phyloP scores from a whole-genome alignment of 1,284 basidiomycete species.

The Naganishia sp. region DNA sequence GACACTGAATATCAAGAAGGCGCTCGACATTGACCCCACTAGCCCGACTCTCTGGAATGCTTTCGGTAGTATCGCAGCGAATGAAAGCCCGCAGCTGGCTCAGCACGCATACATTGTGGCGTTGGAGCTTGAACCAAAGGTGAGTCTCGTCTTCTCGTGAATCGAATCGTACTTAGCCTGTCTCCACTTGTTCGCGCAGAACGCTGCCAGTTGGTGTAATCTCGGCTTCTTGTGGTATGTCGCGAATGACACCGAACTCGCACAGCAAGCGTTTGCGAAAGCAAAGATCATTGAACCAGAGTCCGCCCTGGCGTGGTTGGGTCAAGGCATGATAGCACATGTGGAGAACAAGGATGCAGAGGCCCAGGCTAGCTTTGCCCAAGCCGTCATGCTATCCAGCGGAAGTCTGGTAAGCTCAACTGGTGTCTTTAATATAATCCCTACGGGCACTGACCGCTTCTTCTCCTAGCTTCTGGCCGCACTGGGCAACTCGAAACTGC shows the following conservation, averaged over 20 bases:
- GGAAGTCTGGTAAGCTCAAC: constrained; percentile 63
- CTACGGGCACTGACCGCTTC: too few species aligned
- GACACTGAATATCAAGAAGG: constrained; percentile 68
- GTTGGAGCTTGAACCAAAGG: constrained; percentile 79
- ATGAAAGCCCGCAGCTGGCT: constrained; percentile 56
- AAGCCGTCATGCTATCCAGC: constrained; percentile 72
- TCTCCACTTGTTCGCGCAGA: constrained; percentile 56
- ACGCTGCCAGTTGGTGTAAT: constrained; percentile 78
- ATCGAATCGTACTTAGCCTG: constrained; percentile 5
- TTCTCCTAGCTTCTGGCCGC: constrained; percentile 72
- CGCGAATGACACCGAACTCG: constrained; percentile 76
- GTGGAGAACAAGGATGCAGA: constrained; percentile 65
- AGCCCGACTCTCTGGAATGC: constrained; percentile 78
- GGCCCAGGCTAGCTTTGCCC: constrained; percentile 73
- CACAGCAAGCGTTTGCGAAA: constrained; percentile 80
- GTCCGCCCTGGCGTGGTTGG: constrained; percentile 86
- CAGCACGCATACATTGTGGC: constrained; percentile 93
- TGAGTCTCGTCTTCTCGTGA: constrained; percentile 44
- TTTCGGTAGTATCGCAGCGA: constrained; percentile 47
- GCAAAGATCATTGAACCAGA: constrained; percentile 93
- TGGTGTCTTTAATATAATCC: constrained; percentile 1
- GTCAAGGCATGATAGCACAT: constrained; percentile 80
- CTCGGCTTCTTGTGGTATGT: constrained; percentile 88
- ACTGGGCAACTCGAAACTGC: constrained; percentile 70
- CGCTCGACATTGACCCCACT: constrained; percentile 71